These are phyloP conservation scores for Tylopilus rubrobrunneus DNA, from an alignment of 768 basidiomycete species.

Conservation along the genomic window DNA sequence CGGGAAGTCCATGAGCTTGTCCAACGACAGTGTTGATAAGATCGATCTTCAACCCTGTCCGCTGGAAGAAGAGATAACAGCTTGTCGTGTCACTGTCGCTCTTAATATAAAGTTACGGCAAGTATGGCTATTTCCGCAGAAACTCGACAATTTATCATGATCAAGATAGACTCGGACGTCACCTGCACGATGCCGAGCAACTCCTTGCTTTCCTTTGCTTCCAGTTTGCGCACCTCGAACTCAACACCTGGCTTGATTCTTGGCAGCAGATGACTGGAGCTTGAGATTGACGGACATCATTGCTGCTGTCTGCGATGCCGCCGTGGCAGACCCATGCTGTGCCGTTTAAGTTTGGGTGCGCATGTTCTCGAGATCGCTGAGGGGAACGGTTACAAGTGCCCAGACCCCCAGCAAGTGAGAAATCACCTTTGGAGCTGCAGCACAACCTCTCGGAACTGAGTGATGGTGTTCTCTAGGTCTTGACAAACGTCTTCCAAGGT, in stretches of 20 bases:
- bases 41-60: slow-evolving; percentile 82
- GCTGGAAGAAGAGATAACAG: slow-evolving; percentile 90
- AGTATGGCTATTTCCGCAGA: slow-evolving; percentile 60
- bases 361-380: slow-evolving; percentile 82
- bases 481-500: slow-evolving; percentile 72
- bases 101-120: slow-evolving; percentile 88
- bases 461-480: slow-evolving; percentile 85
- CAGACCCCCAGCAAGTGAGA: background rate
- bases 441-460: slow-evolving; percentile 92
- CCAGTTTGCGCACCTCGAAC: slow-evolving; percentile 80
- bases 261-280: slow-evolving; percentile 85
- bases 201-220: slow-evolving; percentile 79
- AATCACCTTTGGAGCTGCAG: slow-evolving; percentile 70
- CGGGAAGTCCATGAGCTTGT: slow-evolving; percentile 79
- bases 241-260: slow-evolving; percentile 90
- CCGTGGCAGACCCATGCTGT: slow-evolving; percentile 76
- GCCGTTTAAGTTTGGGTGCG: slow-evolving; percentile 83
- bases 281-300: slow-evolving; percentile 95
- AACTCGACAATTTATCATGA: slow-evolving; percentile 1
- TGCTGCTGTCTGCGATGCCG: slow-evolving; percentile 84
- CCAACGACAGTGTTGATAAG: slow-evolving; percentile 81
- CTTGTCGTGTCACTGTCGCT: slow-evolving; percentile 85
- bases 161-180: background rate
- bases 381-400: slow-evolving; percentile 6
- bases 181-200: slow-evolving; percentile 83